phyloP scores from a whole-genome alignment of 2,329 filamentous ascomycete species.

The Celoporthe dispersa region DNA sequence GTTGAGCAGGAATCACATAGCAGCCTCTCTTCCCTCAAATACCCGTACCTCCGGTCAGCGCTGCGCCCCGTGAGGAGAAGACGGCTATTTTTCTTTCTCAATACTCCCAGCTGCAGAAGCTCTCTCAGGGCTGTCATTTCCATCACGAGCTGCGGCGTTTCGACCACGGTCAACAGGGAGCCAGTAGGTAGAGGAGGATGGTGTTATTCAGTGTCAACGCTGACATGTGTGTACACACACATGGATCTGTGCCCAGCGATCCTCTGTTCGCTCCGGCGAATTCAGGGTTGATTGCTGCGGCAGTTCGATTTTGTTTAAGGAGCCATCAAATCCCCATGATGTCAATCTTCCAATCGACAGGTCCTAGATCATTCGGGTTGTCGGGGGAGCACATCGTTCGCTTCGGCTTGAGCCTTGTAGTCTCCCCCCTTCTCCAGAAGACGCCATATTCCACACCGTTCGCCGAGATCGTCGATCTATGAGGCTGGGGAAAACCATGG shows the following conservation, averaged over 20 bases:
- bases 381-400: slow-evolving; percentile 64
- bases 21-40: slow-evolving; percentile 10
- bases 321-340: slow-evolving; percentile 77
- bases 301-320: slow-evolving; percentile 86
- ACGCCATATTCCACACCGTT: slow-evolving; percentile 90
- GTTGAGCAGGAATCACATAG: neutral
- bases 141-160: slow-evolving; percentile 20
- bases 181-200: neutral
- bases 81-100: neutral
- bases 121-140: slow-evolving; percentile 23
- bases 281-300: slow-evolving; percentile 78
- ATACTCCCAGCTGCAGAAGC: neutral
- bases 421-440: slow-evolving; percentile 58
- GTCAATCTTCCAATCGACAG: slow-evolving; percentile 95
- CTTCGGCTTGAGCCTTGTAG: slow-evolving; percentile 71
- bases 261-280: slow-evolving; percentile 64
- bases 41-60: neutral
- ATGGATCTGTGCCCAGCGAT: slow-evolving; percentile 86
- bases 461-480: slow-evolving; percentile 88
- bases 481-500: slow-evolving; percentile 94
- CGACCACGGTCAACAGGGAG: neutral
- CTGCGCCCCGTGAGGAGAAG: slow-evolving; percentile 25
- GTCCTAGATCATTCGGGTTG: slow-evolving; percentile 78
- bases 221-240: neutral
- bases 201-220: neutral